Evolutionary conservation across 768 basidiomycete species (phyloP).

Genomic region (Pilatotrama ljubarskyi): DNA sequence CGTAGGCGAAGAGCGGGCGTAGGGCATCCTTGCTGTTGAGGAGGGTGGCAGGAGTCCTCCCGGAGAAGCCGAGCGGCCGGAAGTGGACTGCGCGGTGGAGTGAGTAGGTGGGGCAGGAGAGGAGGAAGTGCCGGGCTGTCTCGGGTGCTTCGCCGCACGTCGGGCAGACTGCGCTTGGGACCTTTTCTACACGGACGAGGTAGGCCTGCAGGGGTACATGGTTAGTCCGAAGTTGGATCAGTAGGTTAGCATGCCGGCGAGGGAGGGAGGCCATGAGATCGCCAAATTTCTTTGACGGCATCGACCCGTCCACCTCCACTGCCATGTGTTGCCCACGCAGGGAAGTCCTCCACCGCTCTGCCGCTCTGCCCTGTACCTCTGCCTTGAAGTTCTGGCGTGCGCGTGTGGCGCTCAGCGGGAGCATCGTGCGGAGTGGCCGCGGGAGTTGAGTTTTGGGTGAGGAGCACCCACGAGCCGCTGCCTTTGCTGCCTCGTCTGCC

Average conservation of each 20-base stretch:
- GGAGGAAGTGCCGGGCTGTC: conserved; percentile 19
- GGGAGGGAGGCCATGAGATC: not conserved
- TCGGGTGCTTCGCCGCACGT: conserved; percentile 5
- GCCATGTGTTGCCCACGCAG: not conserved
- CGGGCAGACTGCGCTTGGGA: conserved; percentile 6
- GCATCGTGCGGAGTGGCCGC: not conserved
- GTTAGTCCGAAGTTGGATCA: not conserved
- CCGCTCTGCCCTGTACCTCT: not conserved
- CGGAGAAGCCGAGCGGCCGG: not conserved
- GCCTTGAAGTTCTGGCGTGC: not conserved
- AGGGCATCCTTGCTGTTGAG: not conserved
- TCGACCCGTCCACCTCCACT: not conserved
- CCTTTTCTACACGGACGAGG: conserved; percentile 17
- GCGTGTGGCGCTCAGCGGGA: not conserved
- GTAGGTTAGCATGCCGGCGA: not conserved
- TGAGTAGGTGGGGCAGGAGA: conserved; percentile 14
- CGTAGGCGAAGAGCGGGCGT: not conserved
- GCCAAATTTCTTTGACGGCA: not conserved
- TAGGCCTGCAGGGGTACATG: conserved; percentile 27
- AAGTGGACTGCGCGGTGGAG: not conserved
- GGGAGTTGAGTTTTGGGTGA: not conserved
- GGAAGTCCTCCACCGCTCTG: conserved; percentile 27
- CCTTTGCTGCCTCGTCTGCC: not conserved
- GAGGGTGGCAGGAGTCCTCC: not conserved
- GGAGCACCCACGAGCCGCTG: not conserved